Conservation (phyloP, 2,329 filamentous ascomycete species). For the Pseudopithomyces chartarum region DNA sequence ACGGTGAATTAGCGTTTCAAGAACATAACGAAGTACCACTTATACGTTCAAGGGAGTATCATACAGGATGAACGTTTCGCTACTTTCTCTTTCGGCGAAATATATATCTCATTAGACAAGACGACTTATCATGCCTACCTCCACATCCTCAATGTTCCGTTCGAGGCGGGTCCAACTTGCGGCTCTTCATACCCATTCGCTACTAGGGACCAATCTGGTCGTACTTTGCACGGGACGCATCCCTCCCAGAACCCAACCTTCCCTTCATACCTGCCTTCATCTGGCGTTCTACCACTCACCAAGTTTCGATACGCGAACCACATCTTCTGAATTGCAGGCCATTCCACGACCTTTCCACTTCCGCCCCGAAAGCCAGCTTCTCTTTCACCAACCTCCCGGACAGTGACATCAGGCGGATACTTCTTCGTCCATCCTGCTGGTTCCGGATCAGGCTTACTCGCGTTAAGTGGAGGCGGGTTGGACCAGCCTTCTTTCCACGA, state of each 20-base stretch:
- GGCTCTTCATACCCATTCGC: constrained; percentile 32
- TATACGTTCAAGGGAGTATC: too few species aligned
- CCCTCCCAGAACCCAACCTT: constrained; percentile 23
- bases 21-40: too few species aligned
- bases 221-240: constrained; percentile 27
- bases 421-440: constrained; percentile 26
- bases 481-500: constrained; percentile 31
- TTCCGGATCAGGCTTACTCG: constrained; percentile 19
- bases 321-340: constrained; percentile 32
- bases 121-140: too few species aligned
- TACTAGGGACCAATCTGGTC: constrained; percentile 23
- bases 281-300: constrained; percentile 25
- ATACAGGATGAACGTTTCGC: too few species aligned
- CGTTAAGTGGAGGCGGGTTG: constrained; percentile 22
- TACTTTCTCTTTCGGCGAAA: too few species aligned
- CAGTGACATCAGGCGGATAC: constrained; percentile 28
- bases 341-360: constrained; percentile 23
- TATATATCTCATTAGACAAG: too few species aligned
- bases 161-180: constrained; percentile 11
- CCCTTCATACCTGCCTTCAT: constrained; percentile 24
- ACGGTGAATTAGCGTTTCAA: too few species aligned
- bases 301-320: constrained; percentile 31
- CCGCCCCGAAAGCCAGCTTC: constrained; percentile 28
- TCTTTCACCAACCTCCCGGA: constrained; percentile 24
- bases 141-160: not conserved